A percentile compares a stretch with the other conserved stretches of the same genome.
Conservation (phyloP, 352 stramenopile genomes). For the Phytophthora macrochlamydospora region DNA sequence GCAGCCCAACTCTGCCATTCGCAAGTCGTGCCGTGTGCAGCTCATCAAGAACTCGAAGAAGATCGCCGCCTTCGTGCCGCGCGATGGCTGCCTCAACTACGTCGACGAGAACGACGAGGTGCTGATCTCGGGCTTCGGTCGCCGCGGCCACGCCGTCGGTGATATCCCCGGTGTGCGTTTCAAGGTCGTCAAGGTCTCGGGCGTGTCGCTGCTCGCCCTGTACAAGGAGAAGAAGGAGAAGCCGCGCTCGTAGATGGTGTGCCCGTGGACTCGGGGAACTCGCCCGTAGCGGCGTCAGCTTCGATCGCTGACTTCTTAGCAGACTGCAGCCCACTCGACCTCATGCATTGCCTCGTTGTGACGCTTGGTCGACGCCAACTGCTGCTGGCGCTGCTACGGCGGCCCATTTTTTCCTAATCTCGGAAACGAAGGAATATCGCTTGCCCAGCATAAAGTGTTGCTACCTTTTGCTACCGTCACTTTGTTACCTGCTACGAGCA, state of each 20-base stretch:
- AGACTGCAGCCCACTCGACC: not conserved
- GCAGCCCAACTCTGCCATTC: constrained; percentile 99
- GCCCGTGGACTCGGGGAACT: constrained; percentile 18
- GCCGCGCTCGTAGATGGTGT: constrained; percentile 94
- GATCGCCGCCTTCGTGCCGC: constrained; percentile 99
- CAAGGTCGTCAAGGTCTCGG: constrained; percentile 99
- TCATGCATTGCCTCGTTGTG: not conserved
- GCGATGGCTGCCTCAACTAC: constrained; percentile 99
- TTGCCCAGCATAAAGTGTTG: constrained; percentile 26
- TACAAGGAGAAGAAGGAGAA: constrained; percentile 99
- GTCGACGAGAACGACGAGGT: constrained; percentile 99
- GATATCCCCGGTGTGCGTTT: constrained; percentile 99
- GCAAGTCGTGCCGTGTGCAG: constrained; percentile 99
- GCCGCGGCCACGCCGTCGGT: constrained; percentile 99
- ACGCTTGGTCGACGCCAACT: not conserved
- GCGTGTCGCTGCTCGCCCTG: constrained; percentile 98
- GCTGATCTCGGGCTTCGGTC: constrained; percentile 99
- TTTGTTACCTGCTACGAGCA: too few species aligned
- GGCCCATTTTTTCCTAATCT: constrained; percentile 37
- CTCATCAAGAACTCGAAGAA: constrained; percentile 99
- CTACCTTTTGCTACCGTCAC: too few species aligned
- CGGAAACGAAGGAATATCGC: constrained; percentile 45
- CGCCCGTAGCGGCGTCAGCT: constrained; percentile 5
- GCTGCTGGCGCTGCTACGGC: constrained; percentile 11
- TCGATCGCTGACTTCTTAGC: not conserved